These are phyloP conservation scores for Aphanomyces euteiches DNA, from an alignment of 352 stramenopile species.

Conservation along the genomic window DNA sequence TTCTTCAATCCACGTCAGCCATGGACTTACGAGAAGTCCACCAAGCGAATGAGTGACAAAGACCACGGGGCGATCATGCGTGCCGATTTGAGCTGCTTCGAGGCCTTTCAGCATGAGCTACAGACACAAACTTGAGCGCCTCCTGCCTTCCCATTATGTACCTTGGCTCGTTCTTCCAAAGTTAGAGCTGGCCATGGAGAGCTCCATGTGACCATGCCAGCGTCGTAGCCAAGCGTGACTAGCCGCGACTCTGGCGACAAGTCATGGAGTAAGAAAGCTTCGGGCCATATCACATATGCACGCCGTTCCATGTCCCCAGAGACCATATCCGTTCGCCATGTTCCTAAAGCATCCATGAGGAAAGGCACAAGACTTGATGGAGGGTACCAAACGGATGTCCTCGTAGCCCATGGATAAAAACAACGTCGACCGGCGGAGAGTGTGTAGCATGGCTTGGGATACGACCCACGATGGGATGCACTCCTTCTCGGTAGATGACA, in stretches of 20 bases:
- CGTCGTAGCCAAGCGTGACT: constrained; percentile 76
- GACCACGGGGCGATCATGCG: constrained; percentile 48
- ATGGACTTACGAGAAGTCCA: constrained; percentile 52
- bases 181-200: constrained; percentile 82
- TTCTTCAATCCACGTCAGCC: neutral
- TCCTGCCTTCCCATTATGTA: neutral
- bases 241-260: constrained; percentile 53
- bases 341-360: constrained; percentile 31
- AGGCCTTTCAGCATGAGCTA: constrained; percentile 66
- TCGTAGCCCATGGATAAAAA: constrained; percentile 81
- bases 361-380: neutral
- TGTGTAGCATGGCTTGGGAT: neutral
- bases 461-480: constrained; percentile 67
- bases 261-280: constrained; percentile 59
- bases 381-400: constrained; percentile 63
- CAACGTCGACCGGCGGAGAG: constrained; percentile 48
- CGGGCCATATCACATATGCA: constrained; percentile 65
- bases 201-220: constrained; percentile 80
- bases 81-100: constrained; percentile 63
- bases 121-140: no score
- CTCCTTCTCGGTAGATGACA: constrained; percentile 69
- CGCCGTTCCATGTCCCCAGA: constrained; percentile 42
- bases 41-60: constrained; percentile 88
- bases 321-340: constrained; percentile 75
- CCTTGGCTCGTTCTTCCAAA: constrained; percentile 57